Conservation (phyloP, 345 rosid genomes). For the Litchi chinensis region DNA sequence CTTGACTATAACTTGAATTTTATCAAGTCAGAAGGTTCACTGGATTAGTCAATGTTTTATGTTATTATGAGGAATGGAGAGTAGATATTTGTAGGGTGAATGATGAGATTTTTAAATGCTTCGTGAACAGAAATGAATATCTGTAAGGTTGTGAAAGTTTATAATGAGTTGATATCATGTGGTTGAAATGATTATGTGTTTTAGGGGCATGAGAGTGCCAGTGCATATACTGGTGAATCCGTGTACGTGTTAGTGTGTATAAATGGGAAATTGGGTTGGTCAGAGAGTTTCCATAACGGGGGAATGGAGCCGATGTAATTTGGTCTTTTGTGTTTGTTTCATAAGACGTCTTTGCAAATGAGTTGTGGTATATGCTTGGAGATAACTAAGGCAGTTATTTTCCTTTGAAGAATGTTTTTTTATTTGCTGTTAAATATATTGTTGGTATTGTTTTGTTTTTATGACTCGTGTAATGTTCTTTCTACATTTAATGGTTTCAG, state of each 20-base stretch:
- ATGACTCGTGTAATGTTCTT: slow-evolving; percentile 9
- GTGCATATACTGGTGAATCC: background rate
- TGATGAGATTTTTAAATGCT: slow-evolving; percentile 2
- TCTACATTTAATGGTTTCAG: slow-evolving; percentile 42
- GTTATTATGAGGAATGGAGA: background rate
- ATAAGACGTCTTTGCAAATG: background rate
- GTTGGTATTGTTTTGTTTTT: background rate
- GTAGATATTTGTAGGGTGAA: background rate
- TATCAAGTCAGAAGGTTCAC: background rate
- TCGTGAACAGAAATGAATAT: background rate
- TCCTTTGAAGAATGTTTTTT: background rate
- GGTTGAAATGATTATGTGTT: background rate
- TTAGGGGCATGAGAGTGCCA: background rate
- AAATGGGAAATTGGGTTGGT: background rate
- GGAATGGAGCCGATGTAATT: background rate
- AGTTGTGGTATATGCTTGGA: background rate
- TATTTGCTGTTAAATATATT: background rate
- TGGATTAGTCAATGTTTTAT: background rate
- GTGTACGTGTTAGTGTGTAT: background rate
- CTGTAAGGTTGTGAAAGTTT: background rate
- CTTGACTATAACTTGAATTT: background rate
- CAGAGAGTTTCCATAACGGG: background rate
- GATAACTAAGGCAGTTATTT: background rate
- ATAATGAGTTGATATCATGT: background rate
- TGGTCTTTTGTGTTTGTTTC: background rate